Percentiles rank a stretch among this genome's conserved stretches.
These are phyloP conservation scores for Tetrastigma voinierianum DNA, from an alignment of 164 flowering plant species.

Conservation along the genomic window DNA sequence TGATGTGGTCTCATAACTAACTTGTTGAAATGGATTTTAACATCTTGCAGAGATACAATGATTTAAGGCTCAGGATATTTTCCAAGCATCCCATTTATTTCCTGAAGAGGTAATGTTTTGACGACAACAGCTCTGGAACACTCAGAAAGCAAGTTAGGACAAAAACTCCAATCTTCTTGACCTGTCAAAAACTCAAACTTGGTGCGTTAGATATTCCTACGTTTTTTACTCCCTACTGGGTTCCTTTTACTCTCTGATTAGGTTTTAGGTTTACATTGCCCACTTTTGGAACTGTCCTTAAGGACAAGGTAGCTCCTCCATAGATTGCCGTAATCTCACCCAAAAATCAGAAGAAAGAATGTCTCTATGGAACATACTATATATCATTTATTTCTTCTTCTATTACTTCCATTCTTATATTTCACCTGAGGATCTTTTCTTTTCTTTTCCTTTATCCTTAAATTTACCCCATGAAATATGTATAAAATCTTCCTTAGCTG, in stretches of 20 bases:
- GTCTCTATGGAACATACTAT: too few species aligned
- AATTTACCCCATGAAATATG: too few species aligned
- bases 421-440: too few species aligned
- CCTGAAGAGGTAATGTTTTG: constrained; percentile 72
- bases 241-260: too few species aligned
- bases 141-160: background rate
- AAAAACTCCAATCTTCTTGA: background rate
- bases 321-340: background rate
- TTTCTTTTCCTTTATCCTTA: too few species aligned
- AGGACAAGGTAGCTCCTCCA: too few species aligned
- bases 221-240: too few species aligned
- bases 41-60: constrained; percentile 70
- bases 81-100: constrained; percentile 76
- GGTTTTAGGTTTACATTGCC: too few species aligned
- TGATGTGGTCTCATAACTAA: background rate
- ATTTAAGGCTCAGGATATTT: constrained; percentile 77
- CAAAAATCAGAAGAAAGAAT: background rate
- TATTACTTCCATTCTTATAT: too few species aligned
- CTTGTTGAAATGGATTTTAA: constrained; percentile 6
- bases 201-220: too few species aligned
- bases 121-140: background rate
- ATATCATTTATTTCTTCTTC: too few species aligned
- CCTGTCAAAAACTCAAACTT: background rate
- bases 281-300: too few species aligned
- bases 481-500: background rate